Base-by-base conservation (phyloP, 2,329 filamentous ascomycete genomes). In the Aspergillus carbonarius region DNA sequence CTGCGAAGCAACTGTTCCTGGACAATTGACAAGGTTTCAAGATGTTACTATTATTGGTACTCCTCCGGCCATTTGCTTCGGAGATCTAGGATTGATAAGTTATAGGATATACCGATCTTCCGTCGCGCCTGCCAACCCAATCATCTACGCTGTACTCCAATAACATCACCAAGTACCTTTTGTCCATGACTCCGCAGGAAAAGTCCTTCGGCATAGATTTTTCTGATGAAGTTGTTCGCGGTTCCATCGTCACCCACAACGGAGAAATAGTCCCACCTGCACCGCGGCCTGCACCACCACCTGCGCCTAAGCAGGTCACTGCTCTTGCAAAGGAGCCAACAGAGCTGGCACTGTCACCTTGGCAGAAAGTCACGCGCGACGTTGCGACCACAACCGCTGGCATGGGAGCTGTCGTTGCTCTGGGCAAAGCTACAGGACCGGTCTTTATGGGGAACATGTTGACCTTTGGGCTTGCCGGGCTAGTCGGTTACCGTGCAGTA, bases 121-220 rank as follows among this genome's bases (percentile, higher is more conserved):
- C 92, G 0, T 96, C 92, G 32, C 85, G 92, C 47, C 82, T 96
- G 1, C 91, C 92, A 0, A 96, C 92, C 0, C 92, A 96, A 73
- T 91, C 92, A 0, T 96, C 92, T 0, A 96, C 91, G 0, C 79
- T 96, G 18, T 96, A 96, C 75, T 95, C 91, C 2, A 96, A 96
- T 82, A 96, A 96, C 71, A 93, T 96, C 68, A 92, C 88, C 65
- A 96, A 96, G 71, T 89, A 93, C 58, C 79, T 96, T 27, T 81
- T 96, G 9, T 95, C 92, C 0, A 91, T 96, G 82, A 76, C 87
- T 1, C 90, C 91, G 1, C 84, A 88, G 59, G 87, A 92, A 2
- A 92, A 91, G 63, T 83, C 88, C 37, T 96, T 92, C 63, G 90
- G 91, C 7, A 82, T 96, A 47, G 90, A 96, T 66, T 79, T 96